Base-by-base conservation (phyloP, 495 filamentous ascomycete species). In the Lophiostoma macrostomum region DNA sequence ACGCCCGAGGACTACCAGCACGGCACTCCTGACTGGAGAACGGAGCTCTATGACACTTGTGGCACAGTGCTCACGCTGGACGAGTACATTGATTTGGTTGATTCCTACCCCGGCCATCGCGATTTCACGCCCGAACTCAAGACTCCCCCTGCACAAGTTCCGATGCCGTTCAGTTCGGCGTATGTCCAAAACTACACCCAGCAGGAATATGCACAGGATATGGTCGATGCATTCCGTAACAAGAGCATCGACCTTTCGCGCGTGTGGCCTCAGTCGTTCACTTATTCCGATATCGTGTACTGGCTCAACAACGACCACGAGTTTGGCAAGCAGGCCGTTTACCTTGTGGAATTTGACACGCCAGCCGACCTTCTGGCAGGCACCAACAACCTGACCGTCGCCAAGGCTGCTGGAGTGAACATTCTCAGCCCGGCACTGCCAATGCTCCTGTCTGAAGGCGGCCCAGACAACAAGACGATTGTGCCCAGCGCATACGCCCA, bases 161-260 rank as follows among this genome's bases (percentile, higher is more conserved):
- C 66, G 2, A 83, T 83, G 80, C 81, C 80, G 2, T 84, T 82
- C 68, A 61, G n/a, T n/a, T n/a, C n/a, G n/a, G n/a, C n/a, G n/a
- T n/a, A n/a, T n/a, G n/a, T n/a, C n/a, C n/a, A 77, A n/a, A 72
- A 76, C 31, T 83, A 82, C 68, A 84, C 80, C 0, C 78, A 79
- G 62, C 67, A 77, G 46, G 64, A 70, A 34, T 83, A 75, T 63
- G 76, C 75, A 1, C 77, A 80, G 67, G 75, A 82, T 56, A 64
- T 85, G 52, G 72, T 84, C 56, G 73, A 82, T 58, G 74, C 74
- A 50, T 84, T 78, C 72, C 76, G 73, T 53, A 67, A 63, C 5
- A 69, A 67, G 12, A 65, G 71, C 19, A 80, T 85, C 62, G 57
- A 68, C 36, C 71, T 80, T n/a, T 67, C 66, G 28, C 76, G 80